A percentile compares a stretch with the other conserved stretches of the same genome.
Conservation (phyloP, 225 moss, liverwort and hornwort species). For the Marchantia polymorpha region DNA sequence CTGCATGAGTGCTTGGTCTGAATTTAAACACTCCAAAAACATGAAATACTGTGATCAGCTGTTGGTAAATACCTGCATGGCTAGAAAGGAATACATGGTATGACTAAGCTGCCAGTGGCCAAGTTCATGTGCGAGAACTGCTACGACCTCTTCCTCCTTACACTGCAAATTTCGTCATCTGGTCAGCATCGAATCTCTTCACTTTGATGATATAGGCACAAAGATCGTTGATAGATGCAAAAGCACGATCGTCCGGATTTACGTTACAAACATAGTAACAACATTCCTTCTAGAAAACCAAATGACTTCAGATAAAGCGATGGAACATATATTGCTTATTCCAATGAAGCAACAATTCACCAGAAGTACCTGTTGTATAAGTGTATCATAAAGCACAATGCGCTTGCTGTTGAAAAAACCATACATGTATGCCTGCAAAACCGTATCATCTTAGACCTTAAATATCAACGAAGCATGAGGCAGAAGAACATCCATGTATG, state of each 20-base stretch:
- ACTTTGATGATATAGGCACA: background rate
- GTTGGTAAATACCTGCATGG: constrained; percentile 66
- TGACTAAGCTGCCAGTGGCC: constrained; percentile 99
- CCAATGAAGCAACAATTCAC: background rate
- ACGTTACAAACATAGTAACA: background rate
- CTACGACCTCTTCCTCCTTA: constrained; percentile 94
- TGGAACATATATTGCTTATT: background rate
- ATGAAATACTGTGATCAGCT: background rate
- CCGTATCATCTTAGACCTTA: background rate
- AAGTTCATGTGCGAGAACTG: constrained; percentile 95
- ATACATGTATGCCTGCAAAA: constrained; percentile 83
- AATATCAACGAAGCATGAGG: background rate
- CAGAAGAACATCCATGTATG: background rate
- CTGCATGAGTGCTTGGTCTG: background rate
- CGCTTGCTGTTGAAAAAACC: constrained; percentile 99
- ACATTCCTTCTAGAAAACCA: too few relatives aligned
- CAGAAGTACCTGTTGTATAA: constrained; percentile 67
- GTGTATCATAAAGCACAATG: constrained; percentile 92
- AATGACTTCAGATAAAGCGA: background rate
- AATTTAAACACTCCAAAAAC: background rate
- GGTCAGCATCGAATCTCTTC: background rate
- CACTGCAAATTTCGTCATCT: constrained; percentile 48
- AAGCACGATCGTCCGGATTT: background rate
- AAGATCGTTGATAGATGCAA: background rate
- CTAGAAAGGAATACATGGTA: constrained; percentile 92